These are phyloP conservation scores for Yamadazyma membranifaciens DNA, from an alignment of 1,139 yeast species.

Conservation along the genomic window DNA sequence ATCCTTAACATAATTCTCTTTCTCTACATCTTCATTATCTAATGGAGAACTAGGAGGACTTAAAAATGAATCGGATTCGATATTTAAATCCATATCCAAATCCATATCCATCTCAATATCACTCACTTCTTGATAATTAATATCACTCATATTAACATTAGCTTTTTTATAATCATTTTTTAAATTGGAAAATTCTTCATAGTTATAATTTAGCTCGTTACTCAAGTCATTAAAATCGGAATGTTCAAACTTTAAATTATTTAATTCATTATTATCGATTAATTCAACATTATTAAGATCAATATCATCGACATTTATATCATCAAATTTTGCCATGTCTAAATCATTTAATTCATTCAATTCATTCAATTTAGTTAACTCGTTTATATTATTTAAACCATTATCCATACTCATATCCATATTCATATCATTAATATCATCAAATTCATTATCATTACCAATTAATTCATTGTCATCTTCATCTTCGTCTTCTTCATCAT, in stretches of 20 bases:
- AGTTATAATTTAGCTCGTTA: too few species aligned
- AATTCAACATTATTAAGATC: background rate
- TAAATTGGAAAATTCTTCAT: background rate
- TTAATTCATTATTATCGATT: background rate
- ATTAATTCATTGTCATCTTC: slow-evolving; percentile 11
- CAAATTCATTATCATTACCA: slow-evolving; percentile 5
- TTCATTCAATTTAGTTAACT: too few species aligned
- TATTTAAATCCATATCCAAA: slow-evolving; percentile 3
- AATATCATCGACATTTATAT: slow-evolving; percentile 1
- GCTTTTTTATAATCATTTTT: slow-evolving; percentile 1
- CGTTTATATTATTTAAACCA: background rate
- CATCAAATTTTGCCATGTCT: slow-evolving; percentile 1
- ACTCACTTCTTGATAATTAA: slow-evolving; percentile 4
- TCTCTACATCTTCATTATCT: background rate
- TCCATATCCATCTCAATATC: slow-evolving; percentile 6
- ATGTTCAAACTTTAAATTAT: slow-evolving; percentile 1
- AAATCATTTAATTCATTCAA: background rate
- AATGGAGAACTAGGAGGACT: slow-evolving; percentile 1
- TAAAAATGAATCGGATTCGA: slow-evolving; percentile 2
- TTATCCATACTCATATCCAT: slow-evolving; percentile 1
- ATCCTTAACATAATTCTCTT: background rate
- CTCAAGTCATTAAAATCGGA: background rate
- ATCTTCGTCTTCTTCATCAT: slow-evolving; percentile 20
- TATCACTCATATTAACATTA: slow-evolving; percentile 7
- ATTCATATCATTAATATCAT: slow-evolving; percentile 4